These are phyloP conservation scores for Multifurca ochricompacta DNA, from an alignment of 768 basidiomycete genomes.

Conservation along the genomic window DNA sequence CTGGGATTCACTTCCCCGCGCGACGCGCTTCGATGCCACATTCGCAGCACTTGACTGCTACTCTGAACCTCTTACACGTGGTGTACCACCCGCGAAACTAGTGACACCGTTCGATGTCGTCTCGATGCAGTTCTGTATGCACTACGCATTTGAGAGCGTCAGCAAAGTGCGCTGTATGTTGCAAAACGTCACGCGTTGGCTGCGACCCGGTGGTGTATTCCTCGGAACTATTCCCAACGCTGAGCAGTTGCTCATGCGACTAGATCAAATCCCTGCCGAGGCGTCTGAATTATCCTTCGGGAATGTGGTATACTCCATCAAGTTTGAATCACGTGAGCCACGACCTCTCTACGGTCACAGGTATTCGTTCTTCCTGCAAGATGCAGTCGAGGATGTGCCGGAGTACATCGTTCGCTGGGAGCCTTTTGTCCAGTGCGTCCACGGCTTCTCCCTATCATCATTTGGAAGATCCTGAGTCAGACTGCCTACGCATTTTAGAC, in stretches of 20 bases:
- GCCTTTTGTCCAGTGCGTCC: slow-evolving; percentile 70
- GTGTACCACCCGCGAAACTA: slow-evolving; percentile 55
- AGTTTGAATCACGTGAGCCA: slow-evolving; percentile 65
- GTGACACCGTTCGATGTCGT: slow-evolving; percentile 83
- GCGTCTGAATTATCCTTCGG: slow-evolving; percentile 73
- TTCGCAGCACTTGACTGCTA: slow-evolving; percentile 92
- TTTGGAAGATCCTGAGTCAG: slow-evolving; percentile 2
- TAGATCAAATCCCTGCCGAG: slow-evolving; percentile 62
- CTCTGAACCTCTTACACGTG: slow-evolving; percentile 57
- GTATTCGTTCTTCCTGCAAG: slow-evolving; percentile 88
- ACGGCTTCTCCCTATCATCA: slow-evolving; percentile 1
- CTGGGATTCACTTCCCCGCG: slow-evolving; percentile 43
- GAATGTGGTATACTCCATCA: slow-evolving; percentile 83
- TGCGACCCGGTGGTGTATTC: slow-evolving; percentile 83
- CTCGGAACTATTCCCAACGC: slow-evolving; percentile 96
- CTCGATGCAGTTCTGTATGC: slow-evolving; percentile 99
- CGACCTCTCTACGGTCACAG: slow-evolving; percentile 77
- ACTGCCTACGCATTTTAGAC: slow-evolving; percentile 34
- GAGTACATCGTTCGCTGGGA: slow-evolving; percentile 98
- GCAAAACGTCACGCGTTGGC: slow-evolving; percentile 72
- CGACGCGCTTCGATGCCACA: slow-evolving; percentile 59
- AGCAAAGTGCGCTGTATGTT: slow-evolving; percentile 88
- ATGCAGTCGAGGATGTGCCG: slow-evolving; percentile 95
- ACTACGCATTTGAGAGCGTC: slow-evolving; percentile 94
- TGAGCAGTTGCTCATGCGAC: slow-evolving; percentile 62